Evolutionary conservation across 371 early-diverging fungal genomes (phyloP).

Genomic region (Syncephalis fuscata): DNA sequence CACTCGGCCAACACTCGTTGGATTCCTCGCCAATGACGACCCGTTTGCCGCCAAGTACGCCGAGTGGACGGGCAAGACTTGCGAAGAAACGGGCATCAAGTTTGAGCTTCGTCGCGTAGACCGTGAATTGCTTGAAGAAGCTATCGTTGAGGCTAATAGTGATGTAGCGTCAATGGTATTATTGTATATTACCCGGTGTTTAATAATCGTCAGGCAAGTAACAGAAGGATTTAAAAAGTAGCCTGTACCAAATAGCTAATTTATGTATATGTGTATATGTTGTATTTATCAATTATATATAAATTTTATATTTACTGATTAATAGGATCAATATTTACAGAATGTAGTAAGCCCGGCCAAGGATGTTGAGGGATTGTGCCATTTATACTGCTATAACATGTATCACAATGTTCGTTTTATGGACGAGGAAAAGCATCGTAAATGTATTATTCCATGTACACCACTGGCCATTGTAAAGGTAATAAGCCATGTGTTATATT

Average conservation of each 20-base stretch:
- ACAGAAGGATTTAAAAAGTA: neutral
- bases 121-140: slow-evolving; percentile 68
- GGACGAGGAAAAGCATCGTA: slow-evolving; percentile 60
- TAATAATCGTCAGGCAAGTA: slow-evolving; percentile 61
- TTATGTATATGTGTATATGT: neutral
- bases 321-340: slow-evolving; percentile 79
- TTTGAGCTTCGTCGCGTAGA: slow-evolving; percentile 78
- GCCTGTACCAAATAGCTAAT: neutral
- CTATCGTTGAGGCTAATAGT: slow-evolving; percentile 73
- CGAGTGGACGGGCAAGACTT: slow-evolving; percentile 82
- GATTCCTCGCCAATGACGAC: slow-evolving; percentile 89
- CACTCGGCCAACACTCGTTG: slow-evolving; percentile 74
- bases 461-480: slow-evolving; percentile 90
- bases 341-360: slow-evolving; percentile 72
- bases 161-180: slow-evolving; percentile 76
- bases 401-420: slow-evolving; percentile 89
- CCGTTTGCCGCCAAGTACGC: slow-evolving; percentile 80
- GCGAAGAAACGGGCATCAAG: slow-evolving; percentile 72
- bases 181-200: slow-evolving; percentile 94
- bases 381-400: slow-evolving; percentile 82
- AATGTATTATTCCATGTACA: slow-evolving; percentile 93
- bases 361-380: slow-evolving; percentile 94
- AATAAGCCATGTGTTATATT: slow-evolving; percentile 2
- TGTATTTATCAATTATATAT: neutral
- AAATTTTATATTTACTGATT: slow-evolving; percentile 1